phyloP scores from a whole-genome alignment of 202 grass and related monocot species.

The Schoenoplectus tabernaemontani region DNA sequence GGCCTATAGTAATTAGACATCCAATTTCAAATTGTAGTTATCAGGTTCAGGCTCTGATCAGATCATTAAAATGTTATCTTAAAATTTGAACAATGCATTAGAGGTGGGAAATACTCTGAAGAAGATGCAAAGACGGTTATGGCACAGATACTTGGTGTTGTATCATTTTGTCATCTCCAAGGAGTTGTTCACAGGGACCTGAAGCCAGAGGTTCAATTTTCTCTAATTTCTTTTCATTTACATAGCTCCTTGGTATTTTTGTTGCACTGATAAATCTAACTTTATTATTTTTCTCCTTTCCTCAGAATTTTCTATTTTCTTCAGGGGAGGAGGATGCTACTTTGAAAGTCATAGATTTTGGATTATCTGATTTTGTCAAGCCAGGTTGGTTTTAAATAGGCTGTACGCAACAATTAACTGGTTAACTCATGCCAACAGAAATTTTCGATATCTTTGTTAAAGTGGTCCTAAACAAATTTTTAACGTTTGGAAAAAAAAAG shows the following conservation, averaged over 20 bases:
- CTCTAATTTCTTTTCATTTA: conserved; percentile 4
- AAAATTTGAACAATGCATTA: conserved; percentile 27
- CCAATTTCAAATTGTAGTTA: not conserved
- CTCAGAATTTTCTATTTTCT: conserved; percentile 93
- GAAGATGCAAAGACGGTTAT: conserved; percentile 90
- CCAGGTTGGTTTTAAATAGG: conserved; percentile 56
- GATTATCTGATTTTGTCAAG: conserved; percentile 96
- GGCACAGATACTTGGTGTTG: conserved; percentile 85
- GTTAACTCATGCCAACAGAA: not conserved
- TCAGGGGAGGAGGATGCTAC: conserved; percentile 67
- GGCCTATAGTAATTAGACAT: not conserved
- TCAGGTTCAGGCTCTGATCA: not conserved
- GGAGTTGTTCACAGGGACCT: conserved; percentile 96
- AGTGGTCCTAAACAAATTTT: not conserved
- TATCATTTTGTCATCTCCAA: conserved; percentile 98
- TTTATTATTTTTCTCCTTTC: conserved; percentile 21
- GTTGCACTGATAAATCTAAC: conserved; percentile 18
- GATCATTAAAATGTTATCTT: not conserved
- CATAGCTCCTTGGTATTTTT: conserved; percentile 13
- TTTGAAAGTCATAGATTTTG: conserved; percentile 99
- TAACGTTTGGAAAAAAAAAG: not conserved
- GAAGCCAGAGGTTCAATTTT: conserved; percentile 77
- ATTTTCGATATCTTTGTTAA: not conserved
- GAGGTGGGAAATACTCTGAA: conserved; percentile 96
- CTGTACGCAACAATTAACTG: not conserved